Evolutionary conservation across 2,329 filamentous ascomycete genomes (phyloP).

Genomic region (Bimuria novae-zelandiae): DNA sequence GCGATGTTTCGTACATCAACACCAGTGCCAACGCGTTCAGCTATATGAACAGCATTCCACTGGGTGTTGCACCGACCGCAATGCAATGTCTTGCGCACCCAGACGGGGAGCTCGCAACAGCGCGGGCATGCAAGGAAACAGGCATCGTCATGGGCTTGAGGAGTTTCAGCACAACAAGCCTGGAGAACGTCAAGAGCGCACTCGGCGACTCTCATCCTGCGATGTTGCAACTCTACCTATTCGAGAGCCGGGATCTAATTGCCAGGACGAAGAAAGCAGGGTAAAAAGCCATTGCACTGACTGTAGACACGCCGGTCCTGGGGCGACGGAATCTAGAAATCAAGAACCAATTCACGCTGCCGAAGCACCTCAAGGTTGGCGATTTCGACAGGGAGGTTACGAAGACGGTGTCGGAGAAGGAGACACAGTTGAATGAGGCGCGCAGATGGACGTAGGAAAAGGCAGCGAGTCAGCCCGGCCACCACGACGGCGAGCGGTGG

Average conservation of each 20-base stretch:
- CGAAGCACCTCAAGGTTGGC: constrained; percentile 26
- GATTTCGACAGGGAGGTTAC: constrained; percentile 18
- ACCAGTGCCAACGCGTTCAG: constrained; percentile 28
- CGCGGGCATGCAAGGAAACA: constrained; percentile 61
- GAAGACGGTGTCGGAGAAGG: not conserved
- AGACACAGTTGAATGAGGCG: not conserved
- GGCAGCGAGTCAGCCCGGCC: not conserved
- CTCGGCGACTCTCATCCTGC: constrained; percentile 42
- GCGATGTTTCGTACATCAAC: constrained; percentile 29
- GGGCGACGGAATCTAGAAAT: constrained; percentile 29
- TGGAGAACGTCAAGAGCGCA: constrained; percentile 60
- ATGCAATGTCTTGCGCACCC: constrained; percentile 67
- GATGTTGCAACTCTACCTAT: constrained; percentile 51
- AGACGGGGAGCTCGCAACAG: constrained; percentile 65
- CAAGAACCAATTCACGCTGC: constrained; percentile 33
- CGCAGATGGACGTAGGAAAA: constrained; percentile 10
- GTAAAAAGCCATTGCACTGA: constrained; percentile 32
- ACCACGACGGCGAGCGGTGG: not conserved
- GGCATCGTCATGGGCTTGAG: constrained; percentile 66
- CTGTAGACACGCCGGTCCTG: constrained; percentile 31
- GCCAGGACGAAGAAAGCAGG: constrained; percentile 30
- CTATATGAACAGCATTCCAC: constrained; percentile 39
- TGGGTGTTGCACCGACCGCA: constrained; percentile 60
- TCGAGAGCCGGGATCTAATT: constrained; percentile 31
- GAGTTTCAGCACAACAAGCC: constrained; percentile 63